Conservation (phyloP, 2,329 filamentous ascomycete species). For the Aspergillus eucalypticola region DNA sequence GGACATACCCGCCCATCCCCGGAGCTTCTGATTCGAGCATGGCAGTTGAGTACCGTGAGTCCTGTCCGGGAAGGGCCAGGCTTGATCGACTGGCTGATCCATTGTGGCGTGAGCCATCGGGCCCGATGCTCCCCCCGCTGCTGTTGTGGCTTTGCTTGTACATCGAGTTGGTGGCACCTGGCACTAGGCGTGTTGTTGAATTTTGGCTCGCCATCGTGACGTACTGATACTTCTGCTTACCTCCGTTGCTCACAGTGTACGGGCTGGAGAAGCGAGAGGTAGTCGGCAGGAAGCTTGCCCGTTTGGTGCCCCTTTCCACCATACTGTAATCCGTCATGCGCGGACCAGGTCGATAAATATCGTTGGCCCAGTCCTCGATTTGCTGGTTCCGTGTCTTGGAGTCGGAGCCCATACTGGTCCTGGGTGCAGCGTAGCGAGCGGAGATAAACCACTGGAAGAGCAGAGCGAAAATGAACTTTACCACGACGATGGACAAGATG, state of each 20-base stretch:
- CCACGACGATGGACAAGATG: slow-evolving; percentile 82
- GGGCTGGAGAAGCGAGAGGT: slow-evolving; percentile 94
- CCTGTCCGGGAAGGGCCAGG: slow-evolving; percentile 52
- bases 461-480: slow-evolving; percentile 85
- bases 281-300: slow-evolving; percentile 84
- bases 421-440: slow-evolving; percentile 77
- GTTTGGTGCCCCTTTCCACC: slow-evolving; percentile 73
- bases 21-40: slow-evolving; percentile 67
- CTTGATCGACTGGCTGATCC: slow-evolving; percentile 52
- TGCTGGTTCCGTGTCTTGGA: slow-evolving; percentile 83
- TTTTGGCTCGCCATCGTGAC: slow-evolving; percentile 96
- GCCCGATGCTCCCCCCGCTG: slow-evolving; percentile 58
- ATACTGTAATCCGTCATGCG: slow-evolving; percentile 75
- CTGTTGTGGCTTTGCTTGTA: slow-evolving; percentile 63
- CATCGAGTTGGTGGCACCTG: slow-evolving; percentile 56
- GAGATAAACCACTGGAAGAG: slow-evolving; percentile 97
- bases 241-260: slow-evolving; percentile 70
- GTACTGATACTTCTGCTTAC: slow-evolving; percentile 59
- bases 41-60: slow-evolving; percentile 57
- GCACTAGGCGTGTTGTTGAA: slow-evolving; percentile 70
- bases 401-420: slow-evolving; percentile 79
- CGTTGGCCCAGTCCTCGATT: slow-evolving; percentile 97
- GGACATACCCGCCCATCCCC: slow-evolving; percentile 91
- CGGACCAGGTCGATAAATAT: slow-evolving; percentile 90
- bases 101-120: slow-evolving; percentile 45